Conservation (phyloP, 805 yeast species). For the Starmerella vaccinii region DNA sequence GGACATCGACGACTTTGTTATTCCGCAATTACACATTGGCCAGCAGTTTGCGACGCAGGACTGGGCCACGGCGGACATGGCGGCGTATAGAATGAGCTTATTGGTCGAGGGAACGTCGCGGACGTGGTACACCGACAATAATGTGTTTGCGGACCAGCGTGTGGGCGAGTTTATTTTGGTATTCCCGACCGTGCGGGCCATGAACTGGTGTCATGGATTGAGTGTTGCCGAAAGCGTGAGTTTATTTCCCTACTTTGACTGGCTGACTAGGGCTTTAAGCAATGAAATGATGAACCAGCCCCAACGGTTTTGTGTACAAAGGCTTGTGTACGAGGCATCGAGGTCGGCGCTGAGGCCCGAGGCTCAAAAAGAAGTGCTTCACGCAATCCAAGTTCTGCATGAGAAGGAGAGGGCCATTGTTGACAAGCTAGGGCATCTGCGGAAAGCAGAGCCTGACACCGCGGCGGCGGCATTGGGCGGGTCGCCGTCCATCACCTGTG, state of each 20-base stretch:
- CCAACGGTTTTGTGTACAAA: constrained; percentile 51
- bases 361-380: neutral
- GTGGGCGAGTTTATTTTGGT: constrained; percentile 13
- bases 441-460: neutral
- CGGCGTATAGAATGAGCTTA: neutral
- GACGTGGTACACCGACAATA: constrained; percentile 11
- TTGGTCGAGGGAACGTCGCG: constrained; percentile 13
- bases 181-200: neutral
- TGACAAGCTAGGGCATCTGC: neutral
- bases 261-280: neutral
- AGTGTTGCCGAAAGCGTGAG: constrained; percentile 2
- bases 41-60: constrained; percentile 6
- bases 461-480: neutral
- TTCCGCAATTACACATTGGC: constrained; percentile 14
- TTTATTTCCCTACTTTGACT: constrained; percentile 1
- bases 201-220: constrained; percentile 16
- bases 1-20: constrained; percentile 11
- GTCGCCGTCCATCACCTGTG: neutral
- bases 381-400: neutral
- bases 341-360: neutral
- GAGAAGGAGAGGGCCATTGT: neutral
- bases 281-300: neutral
- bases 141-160: constrained; percentile 13
- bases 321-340: constrained; percentile 41
- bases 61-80: neutral